Evolutionary conservation across 768 basidiomycete genomes (phyloP).

Genomic region (Rhodocollybia butyracea): DNA sequence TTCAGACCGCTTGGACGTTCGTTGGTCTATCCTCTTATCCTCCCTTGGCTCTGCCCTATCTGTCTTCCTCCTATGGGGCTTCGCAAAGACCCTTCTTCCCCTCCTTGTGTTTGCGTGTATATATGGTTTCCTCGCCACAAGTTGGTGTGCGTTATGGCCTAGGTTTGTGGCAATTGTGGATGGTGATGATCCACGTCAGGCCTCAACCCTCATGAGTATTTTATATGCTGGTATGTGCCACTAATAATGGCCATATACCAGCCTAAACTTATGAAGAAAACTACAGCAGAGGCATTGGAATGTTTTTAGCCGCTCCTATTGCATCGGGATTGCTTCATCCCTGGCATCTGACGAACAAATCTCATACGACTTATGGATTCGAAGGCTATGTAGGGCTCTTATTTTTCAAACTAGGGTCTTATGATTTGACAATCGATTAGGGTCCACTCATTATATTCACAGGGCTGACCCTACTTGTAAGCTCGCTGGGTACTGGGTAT

Average conservation of each 20-base stretch:
- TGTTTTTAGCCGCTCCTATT: conserved; percentile 8
- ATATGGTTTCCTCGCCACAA: conserved; percentile 7
- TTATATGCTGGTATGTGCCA: neutral
- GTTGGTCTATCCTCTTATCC: conserved; percentile 3
- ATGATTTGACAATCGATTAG: neutral
- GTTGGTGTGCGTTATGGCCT: conserved; percentile 8
- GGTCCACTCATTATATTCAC: conserved; percentile 6
- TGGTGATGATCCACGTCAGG: conserved; percentile 4
- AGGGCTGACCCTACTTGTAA: neutral
- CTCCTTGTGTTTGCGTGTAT: conserved; percentile 7
- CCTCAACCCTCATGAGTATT: conserved; percentile 3
- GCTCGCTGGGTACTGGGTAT: conserved; percentile 1
- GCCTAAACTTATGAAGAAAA: too few species aligned
- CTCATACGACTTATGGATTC: conserved; percentile 7
- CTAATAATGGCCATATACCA: too few species aligned
- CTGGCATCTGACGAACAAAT: conserved; percentile 8
- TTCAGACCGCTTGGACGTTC: conserved; percentile 2
- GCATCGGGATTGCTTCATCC: conserved; percentile 8
- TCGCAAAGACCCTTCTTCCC: neutral
- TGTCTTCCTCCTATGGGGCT: conserved; percentile 6
- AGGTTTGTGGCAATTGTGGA: neutral
- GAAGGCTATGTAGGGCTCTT: conserved; percentile 10
- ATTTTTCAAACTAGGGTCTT: neutral
- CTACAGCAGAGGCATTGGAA: too few species aligned
- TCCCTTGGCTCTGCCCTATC: conserved; percentile 3